These are phyloP conservation scores for Penicilliopsis zonata DNA, from an alignment of 495 filamentous ascomycete species.

Conservation along the genomic window DNA sequence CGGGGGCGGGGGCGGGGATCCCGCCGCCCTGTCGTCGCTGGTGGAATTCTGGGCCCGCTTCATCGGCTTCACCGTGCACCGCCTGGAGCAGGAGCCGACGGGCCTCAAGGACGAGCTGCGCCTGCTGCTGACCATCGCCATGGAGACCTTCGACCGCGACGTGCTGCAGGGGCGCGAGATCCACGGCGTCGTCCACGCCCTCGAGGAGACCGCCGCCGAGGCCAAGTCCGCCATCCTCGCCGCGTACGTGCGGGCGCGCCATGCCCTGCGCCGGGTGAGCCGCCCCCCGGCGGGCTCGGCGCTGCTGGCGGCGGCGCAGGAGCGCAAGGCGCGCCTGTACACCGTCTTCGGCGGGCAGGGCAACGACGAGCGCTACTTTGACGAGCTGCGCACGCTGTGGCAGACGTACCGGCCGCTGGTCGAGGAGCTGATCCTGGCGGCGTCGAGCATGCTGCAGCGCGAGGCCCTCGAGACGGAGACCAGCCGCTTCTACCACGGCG, in stretches of 20 bases:
- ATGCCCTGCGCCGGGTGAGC: constrained; percentile 73
- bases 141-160: constrained; percentile 93
- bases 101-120: constrained; percentile 71
- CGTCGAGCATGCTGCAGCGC: no score
- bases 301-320: not conserved
- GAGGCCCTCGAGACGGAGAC: no score
- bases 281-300: constrained; percentile 50
- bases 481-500: no score
- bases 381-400: not conserved
- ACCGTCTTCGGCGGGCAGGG: constrained; percentile 2
- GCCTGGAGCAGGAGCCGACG: constrained; percentile 90
- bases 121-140: constrained; percentile 84
- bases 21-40: no score
- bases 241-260: constrained; percentile 80
- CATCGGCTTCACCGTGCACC: constrained; percentile 94
- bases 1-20: no score
- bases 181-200: constrained; percentile 72
- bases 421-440: constrained; percentile 1
- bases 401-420: constrained; percentile 1
- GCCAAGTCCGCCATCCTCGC: constrained; percentile 62
- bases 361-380: constrained; percentile 1
- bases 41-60: constrained; percentile 55
- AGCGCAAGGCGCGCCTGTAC: not conserved
- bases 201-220: constrained; percentile 81
- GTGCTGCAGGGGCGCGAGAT: constrained; percentile 95